A percentile compares a stretch with the other conserved stretches of the same genome.
Evolutionary conservation across 140 eudicot genomes (phyloP).

Genomic region (Oenanthe javanica): DNA sequence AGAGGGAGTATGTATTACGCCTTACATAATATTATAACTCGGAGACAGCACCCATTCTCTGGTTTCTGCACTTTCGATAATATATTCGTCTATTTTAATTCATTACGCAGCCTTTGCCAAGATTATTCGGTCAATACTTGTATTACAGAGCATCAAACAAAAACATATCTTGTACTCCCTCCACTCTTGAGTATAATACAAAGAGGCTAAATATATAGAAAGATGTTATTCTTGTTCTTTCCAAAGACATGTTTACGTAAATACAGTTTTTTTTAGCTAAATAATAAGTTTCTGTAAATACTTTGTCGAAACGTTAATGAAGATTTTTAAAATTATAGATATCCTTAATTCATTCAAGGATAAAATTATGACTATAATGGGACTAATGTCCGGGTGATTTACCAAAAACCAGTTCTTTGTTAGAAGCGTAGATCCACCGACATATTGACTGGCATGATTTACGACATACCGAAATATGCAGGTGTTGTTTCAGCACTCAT

Average conservation of each 20-base stretch:
- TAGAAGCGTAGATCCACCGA: too few relatives aligned
- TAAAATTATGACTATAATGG: too few relatives aligned
- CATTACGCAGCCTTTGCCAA: not conserved
- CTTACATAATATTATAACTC: not conserved
- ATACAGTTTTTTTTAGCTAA: too few relatives aligned
- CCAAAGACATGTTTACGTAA: not conserved
- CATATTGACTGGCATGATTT: not conserved
- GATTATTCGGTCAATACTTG: not conserved
- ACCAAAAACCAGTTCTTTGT: too few relatives aligned
- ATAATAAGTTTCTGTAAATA: not conserved
- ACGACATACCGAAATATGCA: not conserved
- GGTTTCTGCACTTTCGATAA: not conserved
- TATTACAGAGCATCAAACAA: not conserved
- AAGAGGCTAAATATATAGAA: too few relatives aligned
- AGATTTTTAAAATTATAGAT: not conserved
- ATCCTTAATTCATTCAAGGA: too few relatives aligned
- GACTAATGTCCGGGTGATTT: too few relatives aligned
- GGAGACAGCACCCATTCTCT: slow-evolving; percentile 2
- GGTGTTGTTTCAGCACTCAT: not conserved
- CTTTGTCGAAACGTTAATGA: not conserved
- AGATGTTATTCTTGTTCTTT: not conserved
- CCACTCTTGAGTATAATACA: not conserved
- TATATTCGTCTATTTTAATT: not conserved
- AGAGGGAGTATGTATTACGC: not conserved
- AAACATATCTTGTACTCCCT: not conserved